Evolutionary conservation across 352 stramenopile species (phyloP), one percentile per base, ranked within the genome.

Genomic region (Globisporangium rhizosaccharum): DNA sequence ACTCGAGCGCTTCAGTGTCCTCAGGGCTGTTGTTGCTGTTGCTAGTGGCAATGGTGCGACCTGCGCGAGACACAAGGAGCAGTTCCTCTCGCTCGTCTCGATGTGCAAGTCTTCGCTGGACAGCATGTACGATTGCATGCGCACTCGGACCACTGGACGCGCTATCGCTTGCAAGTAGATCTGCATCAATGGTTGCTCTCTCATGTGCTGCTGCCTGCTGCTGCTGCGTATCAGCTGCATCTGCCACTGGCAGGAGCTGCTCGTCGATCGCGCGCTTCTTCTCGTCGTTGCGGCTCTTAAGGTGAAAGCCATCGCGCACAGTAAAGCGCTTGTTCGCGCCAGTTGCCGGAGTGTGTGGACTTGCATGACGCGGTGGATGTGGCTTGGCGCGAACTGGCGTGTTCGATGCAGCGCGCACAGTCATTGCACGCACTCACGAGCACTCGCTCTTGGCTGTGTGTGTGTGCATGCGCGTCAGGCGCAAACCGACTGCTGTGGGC

Each of bases 231-330:
- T 6, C 14, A 12, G 23, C 17, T 9, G 26, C 1, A 7, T 48
- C 46, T 15, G 10, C n/a, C 39, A 46, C 39, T 4, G 39, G 53
- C 37, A 56, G 51, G 18, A 86, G 51, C 18, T 71, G 64, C 26
- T 75, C 61, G 51, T 85, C 75, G 23, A 89, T 72, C 42, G 60
- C 67, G 17, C 62, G 68, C 2, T 70, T 59, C 28, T 62, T 60
- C 50, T 87, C 79, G 44, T 82, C 70, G 44, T 87, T 88, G 47
- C 66, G 71, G 3, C 66, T 71, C 51, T 81, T 85, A 10, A 90
- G 53, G 63, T 90, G 81, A 60, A 90, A 90, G 17, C 81, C 81
- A 51, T 90, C 81, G 15, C 81, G 81, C 14, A 88, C 70, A 0
- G 76, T 76, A 53, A 88, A 88, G 26, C 68, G 70, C 50, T 83